Conservation (phyloP, 164 flowering plant genomes). For the Magnolia officinalis region DNA sequence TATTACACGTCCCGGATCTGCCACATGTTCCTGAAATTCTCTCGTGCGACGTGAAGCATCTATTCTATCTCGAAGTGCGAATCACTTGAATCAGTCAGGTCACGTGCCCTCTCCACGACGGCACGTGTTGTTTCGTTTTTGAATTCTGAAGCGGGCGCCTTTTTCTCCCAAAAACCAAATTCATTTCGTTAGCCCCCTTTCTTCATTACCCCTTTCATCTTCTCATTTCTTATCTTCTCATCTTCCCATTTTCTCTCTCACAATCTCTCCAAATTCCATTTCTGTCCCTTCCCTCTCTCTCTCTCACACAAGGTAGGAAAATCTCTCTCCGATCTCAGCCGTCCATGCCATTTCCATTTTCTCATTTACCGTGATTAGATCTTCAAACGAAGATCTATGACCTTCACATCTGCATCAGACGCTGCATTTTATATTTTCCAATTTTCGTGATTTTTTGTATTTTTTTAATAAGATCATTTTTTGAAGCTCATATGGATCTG, state of each 20-base stretch:
- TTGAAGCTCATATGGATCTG: not conserved
- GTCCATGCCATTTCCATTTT: not conserved
- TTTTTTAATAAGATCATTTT: too few species aligned
- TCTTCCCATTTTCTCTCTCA: not conserved
- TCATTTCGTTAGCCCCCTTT: not conserved
- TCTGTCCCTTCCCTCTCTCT: not conserved
- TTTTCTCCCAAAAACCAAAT: not conserved
- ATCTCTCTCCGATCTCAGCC: not conserved
- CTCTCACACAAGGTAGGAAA: not conserved
- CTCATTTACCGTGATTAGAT: not conserved
- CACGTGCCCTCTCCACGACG: not conserved
- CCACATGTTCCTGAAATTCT: not conserved
- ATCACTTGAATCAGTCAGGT: not conserved
- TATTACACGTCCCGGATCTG: too few species aligned
- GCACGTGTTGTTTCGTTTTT: not conserved
- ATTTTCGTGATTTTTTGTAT: not conserved
- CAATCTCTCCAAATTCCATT: not conserved
- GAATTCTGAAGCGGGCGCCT: conserved; percentile 5
- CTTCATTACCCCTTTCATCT: not conserved
- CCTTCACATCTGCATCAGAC: not conserved
- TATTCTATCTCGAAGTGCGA: too few species aligned
- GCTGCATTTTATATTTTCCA: not conserved
- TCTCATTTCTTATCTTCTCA: not conserved
- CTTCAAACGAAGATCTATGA: too few species aligned
- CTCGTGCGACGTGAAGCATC: not conserved